These are phyloP conservation scores for Fomitopsis schrenkii DNA, from an alignment of 1,284 basidiomycete species.

Conservation along the genomic window DNA sequence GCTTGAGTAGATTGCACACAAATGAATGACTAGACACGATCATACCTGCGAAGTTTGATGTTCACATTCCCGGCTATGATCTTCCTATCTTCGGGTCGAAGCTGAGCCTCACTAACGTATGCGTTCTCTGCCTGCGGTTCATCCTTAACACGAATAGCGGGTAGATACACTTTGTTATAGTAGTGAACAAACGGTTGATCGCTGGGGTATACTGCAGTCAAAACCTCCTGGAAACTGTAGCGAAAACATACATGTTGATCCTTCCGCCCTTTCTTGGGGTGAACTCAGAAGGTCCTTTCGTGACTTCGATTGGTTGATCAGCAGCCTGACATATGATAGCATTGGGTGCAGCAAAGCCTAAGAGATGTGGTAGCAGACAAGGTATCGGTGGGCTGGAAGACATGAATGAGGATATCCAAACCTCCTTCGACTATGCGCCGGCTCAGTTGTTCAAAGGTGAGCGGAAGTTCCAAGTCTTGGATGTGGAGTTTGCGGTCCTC, in stretches of 20 bases:
- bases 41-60: neutral
- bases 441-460: neutral
- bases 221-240: neutral
- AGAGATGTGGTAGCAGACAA: neutral
- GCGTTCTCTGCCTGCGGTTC: neutral
- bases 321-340: neutral
- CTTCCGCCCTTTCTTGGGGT: neutral
- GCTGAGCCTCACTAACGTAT: neutral
- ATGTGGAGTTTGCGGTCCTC: neutral
- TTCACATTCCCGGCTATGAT: neutral
- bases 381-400: neutral
- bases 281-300: neutral
- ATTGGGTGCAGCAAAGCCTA: neutral
- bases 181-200: slow-evolving; percentile 3
- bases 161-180: neutral
- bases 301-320: neutral
- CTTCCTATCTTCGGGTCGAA: too few species aligned
- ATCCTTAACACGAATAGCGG: neutral
- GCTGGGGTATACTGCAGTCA: neutral
- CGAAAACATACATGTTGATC: neutral
- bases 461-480: neutral
- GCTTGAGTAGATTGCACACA: neutral
- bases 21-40: too few species aligned
- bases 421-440: neutral
- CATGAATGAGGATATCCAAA: neutral